Percentiles rank a stretch among this genome's conserved stretches.
phyloP scores from a whole-genome alignment of 2,329 filamentous ascomycete species.

The Claviceps quebecensis region DNA sequence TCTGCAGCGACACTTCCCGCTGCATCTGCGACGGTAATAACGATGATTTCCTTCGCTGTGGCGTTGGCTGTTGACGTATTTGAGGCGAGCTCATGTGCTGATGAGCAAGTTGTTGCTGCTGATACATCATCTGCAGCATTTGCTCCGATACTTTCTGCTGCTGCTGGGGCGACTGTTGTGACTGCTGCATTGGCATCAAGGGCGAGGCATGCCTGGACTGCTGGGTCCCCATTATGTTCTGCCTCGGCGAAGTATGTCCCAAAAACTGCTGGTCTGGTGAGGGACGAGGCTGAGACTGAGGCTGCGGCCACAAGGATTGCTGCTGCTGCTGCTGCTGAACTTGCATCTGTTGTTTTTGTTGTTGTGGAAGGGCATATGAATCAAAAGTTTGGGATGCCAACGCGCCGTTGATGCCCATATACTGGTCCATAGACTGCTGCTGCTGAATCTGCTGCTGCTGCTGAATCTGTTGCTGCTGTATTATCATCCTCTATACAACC shows the following conservation, averaged over 20 bases:
- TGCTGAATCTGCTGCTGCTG: slow-evolving; percentile 10
- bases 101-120: slow-evolving; percentile 9
- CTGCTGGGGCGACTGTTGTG: slow-evolving; percentile 3
- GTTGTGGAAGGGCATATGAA: slow-evolving; percentile 13
- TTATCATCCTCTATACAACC: too few species aligned
- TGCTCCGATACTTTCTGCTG: slow-evolving; percentile 5
- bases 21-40: slow-evolving; percentile 8
- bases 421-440: slow-evolving; percentile 3
- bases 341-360: slow-evolving; percentile 7
- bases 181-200: background rate
- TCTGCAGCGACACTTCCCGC: slow-evolving; percentile 7
- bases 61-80: slow-evolving; percentile 11
- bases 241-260: slow-evolving; percentile 4
- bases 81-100: slow-evolving; percentile 7
- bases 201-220: slow-evolving; percentile 5
- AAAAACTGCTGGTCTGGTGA: slow-evolving; percentile 5
- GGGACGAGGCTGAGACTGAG: slow-evolving; percentile 10
- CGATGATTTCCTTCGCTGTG: slow-evolving; percentile 5
- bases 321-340: slow-evolving; percentile 2
- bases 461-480: slow-evolving; percentile 5
- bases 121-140: slow-evolving; percentile 7
- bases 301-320: slow-evolving; percentile 5
- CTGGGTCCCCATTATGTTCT: slow-evolving; percentile 1
- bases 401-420: slow-evolving; percentile 1
- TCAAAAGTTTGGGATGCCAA: slow-evolving; percentile 1